Evolutionary conservation across 2,329 filamentous ascomycete genomes (phyloP).

Genomic region (Sclerotiophoma versabilis): DNA sequence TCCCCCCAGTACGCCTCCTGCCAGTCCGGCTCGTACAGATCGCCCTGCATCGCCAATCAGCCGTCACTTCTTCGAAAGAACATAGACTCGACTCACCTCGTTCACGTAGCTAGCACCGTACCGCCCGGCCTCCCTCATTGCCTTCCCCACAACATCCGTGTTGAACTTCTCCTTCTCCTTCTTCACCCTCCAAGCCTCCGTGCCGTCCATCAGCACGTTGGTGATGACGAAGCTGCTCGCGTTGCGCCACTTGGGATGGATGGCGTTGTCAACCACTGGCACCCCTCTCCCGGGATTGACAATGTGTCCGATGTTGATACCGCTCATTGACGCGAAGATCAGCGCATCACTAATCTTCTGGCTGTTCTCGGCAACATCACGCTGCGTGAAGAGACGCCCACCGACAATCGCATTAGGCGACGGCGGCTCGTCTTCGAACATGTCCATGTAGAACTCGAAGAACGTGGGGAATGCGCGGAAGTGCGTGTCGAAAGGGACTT

Average conservation of each 20-base stretch:
- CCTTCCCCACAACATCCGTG: slow-evolving; percentile 42
- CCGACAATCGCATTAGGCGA: slow-evolving; percentile 42
- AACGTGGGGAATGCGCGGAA: slow-evolving; percentile 44
- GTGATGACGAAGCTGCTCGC: slow-evolving; percentile 47
- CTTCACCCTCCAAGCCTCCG: slow-evolving; percentile 42
- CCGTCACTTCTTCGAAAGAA: neutral
- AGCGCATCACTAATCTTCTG: slow-evolving; percentile 37
- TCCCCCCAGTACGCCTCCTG: slow-evolving; percentile 46
- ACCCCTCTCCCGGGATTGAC: slow-evolving; percentile 42
- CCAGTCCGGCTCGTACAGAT: slow-evolving; percentile 48
- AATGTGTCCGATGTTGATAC: slow-evolving; percentile 45
- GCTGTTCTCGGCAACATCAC: slow-evolving; percentile 35
- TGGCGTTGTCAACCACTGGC: slow-evolving; percentile 43
- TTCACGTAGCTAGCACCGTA: slow-evolving; percentile 47
- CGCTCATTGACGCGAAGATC: slow-evolving; percentile 29
- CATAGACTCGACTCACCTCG: slow-evolving; percentile 19
- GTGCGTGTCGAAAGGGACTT: slow-evolving; percentile 40
- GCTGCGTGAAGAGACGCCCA: slow-evolving; percentile 42
- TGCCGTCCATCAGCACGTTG: slow-evolving; percentile 39
- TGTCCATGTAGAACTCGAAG: slow-evolving; percentile 47
- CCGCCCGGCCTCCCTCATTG: slow-evolving; percentile 39
- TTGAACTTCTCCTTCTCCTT: slow-evolving; percentile 35
- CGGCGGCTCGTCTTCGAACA: slow-evolving; percentile 46
- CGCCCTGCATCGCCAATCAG: slow-evolving; percentile 28
- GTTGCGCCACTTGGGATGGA: slow-evolving; percentile 45